Base-by-base conservation (phyloP, 306 rosid species). In the Herpetospermum pedunculosum region DNA sequence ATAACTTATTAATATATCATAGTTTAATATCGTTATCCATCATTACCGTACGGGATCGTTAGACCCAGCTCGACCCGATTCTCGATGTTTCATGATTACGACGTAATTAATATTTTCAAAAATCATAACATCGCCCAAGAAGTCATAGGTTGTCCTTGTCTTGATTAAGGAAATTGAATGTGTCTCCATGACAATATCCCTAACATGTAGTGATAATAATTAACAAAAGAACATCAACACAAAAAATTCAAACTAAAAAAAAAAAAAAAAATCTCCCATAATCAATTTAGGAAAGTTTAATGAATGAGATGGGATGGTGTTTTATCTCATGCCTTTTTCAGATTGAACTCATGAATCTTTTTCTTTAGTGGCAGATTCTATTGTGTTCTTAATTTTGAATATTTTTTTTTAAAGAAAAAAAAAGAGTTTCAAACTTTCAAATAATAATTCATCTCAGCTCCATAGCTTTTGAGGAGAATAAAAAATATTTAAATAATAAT, bases 241-340 rank as follows among this genome's bases (percentile, higher is more conserved):
- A 38, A 34, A 32, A 30, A 19, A 11, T 64, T 21, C 0, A 19
- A 63, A 34, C 2, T 35, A 18, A 63, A 53, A 28, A 29, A 0
- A 58, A 60, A 16, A 16, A 59, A 10, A 12, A 21, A 53, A 53
- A 53, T 54, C 18, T 30, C 21, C 3, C 2, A 34, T 34, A 2
- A 9, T 25, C 13, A 14, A 13, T 68, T 67, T 68, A 4, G 73
- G 73, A 43, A 68, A 43, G 52, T 68, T 43, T 21, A 68, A 68
- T 68, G 13, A 68, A 40, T 68, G 54, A 43, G 53, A 68, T 68
- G 38, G 23, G 73, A 68, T 64, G 71, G 30, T 64, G 71, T 64
- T 65, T 65, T 65, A 38, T 38, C 50, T 38, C 72, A 19, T 65
- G 72, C 72, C 50, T 37, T 65, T 40, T 65, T 19, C 49, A 65